These are phyloP conservation scores for Mycosphaerelloides madeirae DNA, from an alignment of 2,329 filamentous ascomycete species.

Conservation along the genomic window DNA sequence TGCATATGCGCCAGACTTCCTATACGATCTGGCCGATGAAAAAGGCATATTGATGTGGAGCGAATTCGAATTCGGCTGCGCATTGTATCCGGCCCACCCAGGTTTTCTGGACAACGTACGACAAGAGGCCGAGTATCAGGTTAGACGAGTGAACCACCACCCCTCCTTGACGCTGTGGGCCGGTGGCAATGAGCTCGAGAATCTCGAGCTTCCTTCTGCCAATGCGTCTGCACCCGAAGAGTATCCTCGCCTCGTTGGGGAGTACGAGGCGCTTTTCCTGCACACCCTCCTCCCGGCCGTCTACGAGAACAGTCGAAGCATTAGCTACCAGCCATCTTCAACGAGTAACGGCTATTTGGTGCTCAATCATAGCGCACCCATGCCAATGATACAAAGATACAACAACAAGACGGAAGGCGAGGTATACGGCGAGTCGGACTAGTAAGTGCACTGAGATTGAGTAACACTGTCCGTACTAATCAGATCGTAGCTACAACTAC, in stretches of 20 bases:
- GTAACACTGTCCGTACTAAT: background rate
- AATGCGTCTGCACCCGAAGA: slow-evolving; percentile 39
- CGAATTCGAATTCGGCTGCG: slow-evolving; percentile 60
- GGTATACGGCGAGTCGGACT: slow-evolving; percentile 55
- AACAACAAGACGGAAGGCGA: slow-evolving; percentile 48
- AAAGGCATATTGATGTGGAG: slow-evolving; percentile 58
- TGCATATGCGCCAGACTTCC: slow-evolving; percentile 57
- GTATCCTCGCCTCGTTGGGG: slow-evolving; percentile 41
- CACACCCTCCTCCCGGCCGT: slow-evolving; percentile 52
- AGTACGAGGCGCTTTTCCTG: slow-evolving; percentile 58
- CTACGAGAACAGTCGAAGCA: slow-evolving; percentile 55
- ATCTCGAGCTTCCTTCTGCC: slow-evolving; percentile 45
- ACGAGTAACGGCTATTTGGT: slow-evolving; percentile 56
- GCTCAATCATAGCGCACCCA: slow-evolving; percentile 50
- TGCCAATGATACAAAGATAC: slow-evolving; percentile 52
- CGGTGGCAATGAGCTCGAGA: slow-evolving; percentile 56
- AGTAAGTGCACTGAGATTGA: slow-evolving; percentile 8
- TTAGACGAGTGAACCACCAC: slow-evolving; percentile 59
- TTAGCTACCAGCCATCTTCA: slow-evolving; percentile 57
- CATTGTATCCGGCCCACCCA: slow-evolving; percentile 53
- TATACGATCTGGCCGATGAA: slow-evolving; percentile 60
- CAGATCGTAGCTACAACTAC: slow-evolving; percentile 49
- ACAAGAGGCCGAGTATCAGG: slow-evolving; percentile 56
- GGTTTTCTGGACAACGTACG: slow-evolving; percentile 54
- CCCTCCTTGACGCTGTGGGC: slow-evolving; percentile 41